These are phyloP conservation scores for Ustilago shanxiensis DNA, from an alignment of 1,284 basidiomycete genomes.

Conservation along the genomic window DNA sequence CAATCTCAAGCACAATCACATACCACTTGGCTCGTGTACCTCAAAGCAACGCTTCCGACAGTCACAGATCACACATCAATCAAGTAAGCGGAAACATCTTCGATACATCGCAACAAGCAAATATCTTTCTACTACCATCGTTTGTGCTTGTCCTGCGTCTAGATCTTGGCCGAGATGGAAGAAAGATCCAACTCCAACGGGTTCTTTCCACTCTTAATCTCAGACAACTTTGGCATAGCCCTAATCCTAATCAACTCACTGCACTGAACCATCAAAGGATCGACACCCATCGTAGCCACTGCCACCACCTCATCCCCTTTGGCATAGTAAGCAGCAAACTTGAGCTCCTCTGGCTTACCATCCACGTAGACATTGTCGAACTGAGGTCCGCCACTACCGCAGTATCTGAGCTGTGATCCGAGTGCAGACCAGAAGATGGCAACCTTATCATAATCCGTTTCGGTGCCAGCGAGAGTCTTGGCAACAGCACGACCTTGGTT, in stretches of 20 bases:
- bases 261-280: slow-evolving; percentile 83
- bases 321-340: slow-evolving; percentile 79
- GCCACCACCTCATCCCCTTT: slow-evolving; percentile 83
- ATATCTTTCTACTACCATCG: no score
- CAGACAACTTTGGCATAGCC: slow-evolving; percentile 83
- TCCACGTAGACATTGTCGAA: slow-evolving; percentile 83
- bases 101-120: no score
- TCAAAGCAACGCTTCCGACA: no score
- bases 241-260: slow-evolving; percentile 83
- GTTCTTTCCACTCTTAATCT: slow-evolving; percentile 76
- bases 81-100: no score
- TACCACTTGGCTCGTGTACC: no score
- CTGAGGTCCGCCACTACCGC: slow-evolving; percentile 77
- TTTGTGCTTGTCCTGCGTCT: no score
- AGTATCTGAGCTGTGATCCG: slow-evolving; percentile 84
- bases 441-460: slow-evolving; percentile 77
- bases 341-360: slow-evolving; percentile 81
- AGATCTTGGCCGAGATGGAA: slow-evolving; percentile 38
- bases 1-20: no score
- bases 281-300: slow-evolving; percentile 85
- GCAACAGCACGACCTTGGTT: slow-evolving; percentile 89
- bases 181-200: slow-evolving; percentile 44
- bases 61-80: no score
- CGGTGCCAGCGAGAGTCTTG: slow-evolving; percentile 71
- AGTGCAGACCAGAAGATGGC: slow-evolving; percentile 87